Percentiles rank a stretch among this genome's conserved stretches.
phyloP scores from a whole-genome alignment of 257 asterid genomes.

The Nyctanthes arbortristis region DNA sequence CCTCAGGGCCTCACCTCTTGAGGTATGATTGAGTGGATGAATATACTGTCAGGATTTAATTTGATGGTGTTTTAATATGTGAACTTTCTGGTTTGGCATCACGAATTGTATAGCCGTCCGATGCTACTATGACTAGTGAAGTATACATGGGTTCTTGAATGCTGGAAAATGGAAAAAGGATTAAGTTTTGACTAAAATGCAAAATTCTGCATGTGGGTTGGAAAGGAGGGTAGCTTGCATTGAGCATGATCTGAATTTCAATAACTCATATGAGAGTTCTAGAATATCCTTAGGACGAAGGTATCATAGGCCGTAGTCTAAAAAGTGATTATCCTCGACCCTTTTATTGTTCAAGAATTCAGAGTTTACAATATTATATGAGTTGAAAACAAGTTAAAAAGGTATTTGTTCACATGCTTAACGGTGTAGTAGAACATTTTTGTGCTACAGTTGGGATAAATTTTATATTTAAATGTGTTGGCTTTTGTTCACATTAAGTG shows the following conservation, averaged over 20 bases:
- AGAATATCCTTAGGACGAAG: too few relatives aligned
- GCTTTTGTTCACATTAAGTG: too few relatives aligned
- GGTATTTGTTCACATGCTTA: too few relatives aligned
- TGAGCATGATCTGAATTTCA: neutral
- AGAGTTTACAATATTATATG: too few relatives aligned
- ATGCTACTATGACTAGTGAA: neutral
- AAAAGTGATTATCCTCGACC: too few relatives aligned
- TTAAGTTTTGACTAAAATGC: neutral
- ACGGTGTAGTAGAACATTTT: too few relatives aligned
- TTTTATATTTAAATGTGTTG: too few relatives aligned
- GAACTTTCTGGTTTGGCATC: neutral
- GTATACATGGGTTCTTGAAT: neutral
- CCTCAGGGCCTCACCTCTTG: slow-evolving; percentile 80
- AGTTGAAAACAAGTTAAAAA: too few relatives aligned
- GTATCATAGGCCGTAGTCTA: too few relatives aligned
- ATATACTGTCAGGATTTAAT: neutral
- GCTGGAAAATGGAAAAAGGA: too few relatives aligned
- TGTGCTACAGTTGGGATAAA: too few relatives aligned
- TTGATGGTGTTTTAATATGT: slow-evolving; percentile 10
- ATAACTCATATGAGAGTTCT: neutral
- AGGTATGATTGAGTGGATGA: slow-evolving; percentile 49
- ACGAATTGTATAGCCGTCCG: neutral
- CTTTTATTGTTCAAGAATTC: too few relatives aligned
- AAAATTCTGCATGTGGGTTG: neutral
- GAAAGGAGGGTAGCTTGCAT: neutral